Conservation (phyloP, 2,329 filamentous ascomycete genomes). For the Ceratocystis cubensis region DNA sequence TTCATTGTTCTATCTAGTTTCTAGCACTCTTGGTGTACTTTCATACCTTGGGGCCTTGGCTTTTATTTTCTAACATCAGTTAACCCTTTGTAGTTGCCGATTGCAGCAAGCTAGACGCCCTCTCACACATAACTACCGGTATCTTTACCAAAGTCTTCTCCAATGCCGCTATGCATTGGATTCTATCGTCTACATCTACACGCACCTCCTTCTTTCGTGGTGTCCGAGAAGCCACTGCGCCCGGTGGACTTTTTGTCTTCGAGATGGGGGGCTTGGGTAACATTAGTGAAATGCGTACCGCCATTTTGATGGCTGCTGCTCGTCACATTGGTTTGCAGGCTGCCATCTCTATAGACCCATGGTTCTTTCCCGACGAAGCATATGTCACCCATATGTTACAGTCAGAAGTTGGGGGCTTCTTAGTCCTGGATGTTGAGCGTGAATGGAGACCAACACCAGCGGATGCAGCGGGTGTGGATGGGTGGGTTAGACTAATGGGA, state of each 20-base stretch:
- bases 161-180: conserved; percentile 57
- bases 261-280: conserved; percentile 64
- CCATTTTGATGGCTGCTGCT: conserved; percentile 41
- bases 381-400: conserved; percentile 40
- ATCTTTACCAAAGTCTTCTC: conserved; percentile 48
- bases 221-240: conserved; percentile 39
- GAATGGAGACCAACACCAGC: conserved; percentile 53
- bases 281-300: conserved; percentile 48
- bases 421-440: conserved; percentile 42
- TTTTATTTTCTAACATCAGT: background rate
- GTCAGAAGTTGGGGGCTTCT: conserved; percentile 35
- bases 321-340: conserved; percentile 39
- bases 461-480: conserved; percentile 48
- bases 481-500: conserved; percentile 55
- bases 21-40: background rate
- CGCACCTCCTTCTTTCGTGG: conserved; percentile 41
- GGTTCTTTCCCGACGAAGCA: conserved; percentile 57
- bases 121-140: conserved; percentile 19
- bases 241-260: conserved; percentile 48
- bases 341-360: conserved; percentile 44
- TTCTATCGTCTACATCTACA: conserved; percentile 37
- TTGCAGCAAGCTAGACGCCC: conserved; percentile 8
- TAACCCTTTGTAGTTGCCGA: conserved; percentile 8
- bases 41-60: too few relatives aligned
- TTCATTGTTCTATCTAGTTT: too few relatives aligned